Base-by-base conservation (phyloP, 2,329 filamentous ascomycete species). In the Xylaria sp. region DNA sequence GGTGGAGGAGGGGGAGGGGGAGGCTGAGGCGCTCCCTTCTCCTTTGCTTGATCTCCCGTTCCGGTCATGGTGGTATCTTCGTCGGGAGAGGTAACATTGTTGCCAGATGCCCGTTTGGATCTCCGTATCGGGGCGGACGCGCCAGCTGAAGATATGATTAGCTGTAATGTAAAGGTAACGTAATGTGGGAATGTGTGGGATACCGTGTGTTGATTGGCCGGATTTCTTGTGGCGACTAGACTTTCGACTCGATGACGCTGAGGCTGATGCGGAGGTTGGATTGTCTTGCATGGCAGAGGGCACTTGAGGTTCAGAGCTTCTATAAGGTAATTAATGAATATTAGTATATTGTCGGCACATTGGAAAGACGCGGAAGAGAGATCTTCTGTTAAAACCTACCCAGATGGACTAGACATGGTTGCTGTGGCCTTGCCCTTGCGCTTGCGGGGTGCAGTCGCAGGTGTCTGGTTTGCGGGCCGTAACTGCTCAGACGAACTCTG, bases 21-120 rank as follows among this genome's bases (percentile, higher is more conserved):
- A 6, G 81, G 81, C 7, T 67, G 69, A 51, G 61, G 50, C 27
- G 78, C 78, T 54, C 80, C 78, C 24, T 81, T 76, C 39, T 81
- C 81, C 39, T 82, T 83, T 36, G 81, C 79, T 55, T 77, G 83
- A 67, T 88, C 89, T 67, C 91, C 89, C 36, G 86, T 88, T 68
- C 92, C 90, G 57, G 89, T 89, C 90, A 94, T 94, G 36, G 85
- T 81, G 59, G 88, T 88, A 78, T 94, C 92, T 72, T 90, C 84
- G 67, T 91, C 88, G 56, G 72, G 66, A 59, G 73, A 73, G 27
- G 79, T 72, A 74, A 82, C 79, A 80, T 86, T 77, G 78, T 78
- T 81, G 75, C 65, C 72, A 53, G 80, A 76, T 74, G 85, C 81
- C 80, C 89, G 83, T 83, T 91, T 85, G 73, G 86, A 82, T 70